These are phyloP conservation scores for Paratinospora sagittata DNA, from an alignment of 164 flowering plant genomes.

Conservation along the genomic window DNA sequence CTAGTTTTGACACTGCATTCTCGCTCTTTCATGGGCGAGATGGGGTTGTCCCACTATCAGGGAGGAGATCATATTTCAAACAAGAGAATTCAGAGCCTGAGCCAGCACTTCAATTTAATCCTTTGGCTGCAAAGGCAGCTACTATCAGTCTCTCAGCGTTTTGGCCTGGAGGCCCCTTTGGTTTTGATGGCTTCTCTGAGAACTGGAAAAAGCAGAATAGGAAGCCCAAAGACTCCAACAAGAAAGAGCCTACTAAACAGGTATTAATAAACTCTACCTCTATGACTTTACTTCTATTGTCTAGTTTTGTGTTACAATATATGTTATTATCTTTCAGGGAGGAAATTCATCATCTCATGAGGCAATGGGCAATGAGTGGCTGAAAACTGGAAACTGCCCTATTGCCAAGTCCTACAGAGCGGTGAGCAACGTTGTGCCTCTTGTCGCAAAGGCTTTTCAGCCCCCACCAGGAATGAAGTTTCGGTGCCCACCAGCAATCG, in stretches of 20 bases:
- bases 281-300: background rate
- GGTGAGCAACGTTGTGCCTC: constrained; percentile 57
- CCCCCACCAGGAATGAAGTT: constrained; percentile 68
- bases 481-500: constrained; percentile 71
- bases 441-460: constrained; percentile 58
- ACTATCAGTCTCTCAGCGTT: constrained; percentile 66
- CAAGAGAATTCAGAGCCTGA: constrained; percentile 18
- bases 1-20: constrained; percentile 64
- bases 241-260: constrained; percentile 34
- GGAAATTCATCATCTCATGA: constrained; percentile 50
- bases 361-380: constrained; percentile 68
- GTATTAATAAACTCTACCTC: constrained; percentile 16
- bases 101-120: constrained; percentile 52
- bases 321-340: constrained; percentile 28
- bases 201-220: constrained; percentile 49
- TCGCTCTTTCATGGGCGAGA: constrained; percentile 73
- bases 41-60: constrained; percentile 70
- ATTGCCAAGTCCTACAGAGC: constrained; percentile 80
- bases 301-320: background rate
- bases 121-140: constrained; percentile 66
- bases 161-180: constrained; percentile 73
- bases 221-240: constrained; percentile 33
- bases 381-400: constrained; percentile 75
- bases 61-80: constrained; percentile 23
- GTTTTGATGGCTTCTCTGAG: constrained; percentile 48